Conservation (phyloP, 176 grass and related monocot genomes). For the Carex parvula region DNA sequence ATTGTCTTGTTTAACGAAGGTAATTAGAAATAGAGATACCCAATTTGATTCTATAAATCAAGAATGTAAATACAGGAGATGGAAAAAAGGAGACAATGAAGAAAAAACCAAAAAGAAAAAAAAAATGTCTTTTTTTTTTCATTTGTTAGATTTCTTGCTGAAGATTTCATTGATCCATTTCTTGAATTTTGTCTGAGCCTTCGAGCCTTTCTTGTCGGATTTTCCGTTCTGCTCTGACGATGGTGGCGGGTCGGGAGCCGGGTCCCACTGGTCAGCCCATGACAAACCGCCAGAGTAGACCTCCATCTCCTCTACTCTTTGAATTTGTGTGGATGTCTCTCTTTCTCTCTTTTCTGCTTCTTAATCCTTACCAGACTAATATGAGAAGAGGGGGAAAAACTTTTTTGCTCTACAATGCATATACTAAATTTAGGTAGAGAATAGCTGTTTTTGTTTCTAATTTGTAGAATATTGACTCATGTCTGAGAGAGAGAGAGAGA, state of each 20-base stretch:
- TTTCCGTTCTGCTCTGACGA: not conserved
- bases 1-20: not conserved
- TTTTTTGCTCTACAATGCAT: not conserved
- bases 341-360: slow-evolving; percentile 4
- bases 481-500: not conserved
- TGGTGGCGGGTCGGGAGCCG: not conserved
- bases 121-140: not conserved
- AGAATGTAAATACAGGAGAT: not conserved
- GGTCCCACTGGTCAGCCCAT: slow-evolving; percentile 29
- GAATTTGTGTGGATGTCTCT: not conserved
- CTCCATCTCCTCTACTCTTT: slow-evolving; percentile 23
- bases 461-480: not conserved
- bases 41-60: not conserved
- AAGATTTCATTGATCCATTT: slow-evolving; percentile 32
- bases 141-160: slow-evolving; percentile 27
- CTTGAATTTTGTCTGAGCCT: slow-evolving; percentile 5
- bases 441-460: slow-evolving; percentile 15
- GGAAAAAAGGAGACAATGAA: not conserved
- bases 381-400: not conserved
- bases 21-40: not conserved
- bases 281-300: slow-evolving; percentile 29
- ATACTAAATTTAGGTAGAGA: slow-evolving; percentile 13
- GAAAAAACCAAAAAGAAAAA: too few species aligned
- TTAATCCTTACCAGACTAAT: not conserved
- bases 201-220: slow-evolving; percentile 16